Evolutionary conservation across 1,284 basidiomycete species (phyloP), one percentile per base, ranked within the genome.

Genomic region (Boletellus dicymbophilus): DNA sequence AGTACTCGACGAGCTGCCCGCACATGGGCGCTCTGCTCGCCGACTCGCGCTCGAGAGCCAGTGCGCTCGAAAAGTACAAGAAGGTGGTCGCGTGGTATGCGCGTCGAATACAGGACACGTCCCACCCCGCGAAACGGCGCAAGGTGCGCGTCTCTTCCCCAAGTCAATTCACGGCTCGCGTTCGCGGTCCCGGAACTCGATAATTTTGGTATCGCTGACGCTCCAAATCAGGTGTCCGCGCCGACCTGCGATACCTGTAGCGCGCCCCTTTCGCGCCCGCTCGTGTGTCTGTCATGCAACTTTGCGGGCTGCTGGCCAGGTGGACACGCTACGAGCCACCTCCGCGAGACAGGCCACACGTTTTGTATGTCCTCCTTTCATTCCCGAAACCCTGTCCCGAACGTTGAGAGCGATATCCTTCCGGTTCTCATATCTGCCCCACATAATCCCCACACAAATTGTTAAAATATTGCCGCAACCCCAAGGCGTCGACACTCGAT

Each of bases 251-350:
- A 78, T 11, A 77, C 74, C 9, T 95, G 92, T 62, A 65, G 73
- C 6, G 51, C 76, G 0, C 62, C 82, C 1, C 72, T 92, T 20
- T 71, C 81, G 4, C 75, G 89, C n/a, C 90, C 91, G 1, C 87
- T 88, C 65, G 83, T 82, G 9, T 95, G 92, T 59, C 71, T 94
- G 11, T 80, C 87, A n/a, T 95, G 92, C 62, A 62, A 80, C 6
- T 89, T 78, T 61, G 75, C 82, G 23, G 91, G 88, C 8, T 95
- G 92, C 60, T 89, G 85, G 89, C 57, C 64, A 18, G 73, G 71
- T 43, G 75, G 72, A 18, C 90, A 87, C 63, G 72, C 80, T 37
- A 63, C 71, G 7, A 68, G 64, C 4, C 90, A 90, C 65, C 72
- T 87, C 53, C 77, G 71, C 56, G 75, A 80, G 20, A 60, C 73